A percentile compares a stretch with the other conserved stretches of the same genome.
Evolutionary conservation across 1,284 basidiomycete species (phyloP).

Genomic region (Ustilago lituana): DNA sequence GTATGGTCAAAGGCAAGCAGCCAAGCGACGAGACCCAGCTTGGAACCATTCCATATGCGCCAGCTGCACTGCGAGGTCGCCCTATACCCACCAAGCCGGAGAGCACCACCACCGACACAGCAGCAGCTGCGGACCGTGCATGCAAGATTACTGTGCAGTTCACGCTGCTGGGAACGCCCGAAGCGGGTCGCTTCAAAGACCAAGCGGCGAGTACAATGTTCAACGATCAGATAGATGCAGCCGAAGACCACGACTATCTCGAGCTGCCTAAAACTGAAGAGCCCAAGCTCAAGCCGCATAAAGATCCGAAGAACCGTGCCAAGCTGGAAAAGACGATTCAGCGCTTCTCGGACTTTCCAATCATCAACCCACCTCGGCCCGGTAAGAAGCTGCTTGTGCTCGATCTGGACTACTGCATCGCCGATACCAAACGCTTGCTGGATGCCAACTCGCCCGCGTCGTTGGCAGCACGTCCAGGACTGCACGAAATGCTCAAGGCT

Average conservation of each 20-base stretch:
- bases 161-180: conserved; percentile 57
- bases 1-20: conserved; percentile 83
- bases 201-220: conserved; percentile 69
- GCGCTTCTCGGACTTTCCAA: conserved; percentile 54
- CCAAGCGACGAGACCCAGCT: conserved; percentile 69
- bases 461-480: conserved; percentile 78
- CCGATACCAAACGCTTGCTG: conserved; percentile 67
- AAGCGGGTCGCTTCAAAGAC: conserved; percentile 72
- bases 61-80: conserved; percentile 36
- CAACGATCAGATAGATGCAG: conserved; percentile 25
- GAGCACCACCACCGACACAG: conserved; percentile 19
- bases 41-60: conserved; percentile 38
- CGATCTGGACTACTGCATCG: conserved; percentile 79
- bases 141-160: conserved; percentile 45
- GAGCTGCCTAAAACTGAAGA: conserved; percentile 17
- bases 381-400: conserved; percentile 77
- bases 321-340: conserved; percentile 51
- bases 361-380: conserved; percentile 50
- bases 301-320: conserved; percentile 38
- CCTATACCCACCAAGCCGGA: conserved; percentile 9
- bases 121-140: conserved; percentile 19
- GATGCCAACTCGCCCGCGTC: conserved; percentile 83
- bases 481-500: conserved; percentile 77
- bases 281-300: conserved; percentile 17
- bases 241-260: conserved; percentile 41